Percentiles rank a stretch among this genome's conserved stretches.
Conservation (phyloP, 2,329 filamentous ascomycete genomes). For the Pestalotiopsis sp. region DNA sequence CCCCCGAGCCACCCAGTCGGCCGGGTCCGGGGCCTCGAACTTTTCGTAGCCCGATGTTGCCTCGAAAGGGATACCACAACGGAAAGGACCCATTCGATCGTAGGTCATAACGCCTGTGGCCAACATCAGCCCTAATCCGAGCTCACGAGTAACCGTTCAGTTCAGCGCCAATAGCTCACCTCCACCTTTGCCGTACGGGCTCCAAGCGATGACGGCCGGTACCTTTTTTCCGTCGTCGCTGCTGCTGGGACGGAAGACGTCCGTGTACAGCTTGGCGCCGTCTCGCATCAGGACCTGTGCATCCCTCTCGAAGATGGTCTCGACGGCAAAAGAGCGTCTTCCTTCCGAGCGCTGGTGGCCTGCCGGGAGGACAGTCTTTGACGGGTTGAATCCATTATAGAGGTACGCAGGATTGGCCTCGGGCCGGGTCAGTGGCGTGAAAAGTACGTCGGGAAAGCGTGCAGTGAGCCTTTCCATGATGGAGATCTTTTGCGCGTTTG, state of each 20-base stretch:
- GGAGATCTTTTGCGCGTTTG: too few species aligned
- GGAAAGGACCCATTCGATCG: conserved; percentile 24
- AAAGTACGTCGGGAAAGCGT: too few species aligned
- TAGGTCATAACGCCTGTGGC: conserved; percentile 16
- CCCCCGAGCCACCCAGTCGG: conserved; percentile 30
- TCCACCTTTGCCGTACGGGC: conserved; percentile 30
- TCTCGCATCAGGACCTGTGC: conserved; percentile 27
- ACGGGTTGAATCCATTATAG: too few species aligned
- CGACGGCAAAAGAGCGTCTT: not conserved
- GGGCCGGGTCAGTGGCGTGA: too few species aligned
- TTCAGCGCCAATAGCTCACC: not conserved
- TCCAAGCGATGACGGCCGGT: conserved; percentile 29
- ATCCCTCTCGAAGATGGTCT: conserved; percentile 23
- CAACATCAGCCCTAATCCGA: not conserved
- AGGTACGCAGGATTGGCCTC: too few species aligned
- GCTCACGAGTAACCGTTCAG: too few species aligned
- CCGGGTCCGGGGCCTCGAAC: conserved; percentile 23
- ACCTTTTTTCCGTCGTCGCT: conserved; percentile 17
- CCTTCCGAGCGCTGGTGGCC: too few species aligned
- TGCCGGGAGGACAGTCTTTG: too few species aligned
- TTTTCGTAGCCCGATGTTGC: conserved; percentile 16
- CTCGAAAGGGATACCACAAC: conserved; percentile 1
- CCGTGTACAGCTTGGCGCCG: conserved; percentile 24
- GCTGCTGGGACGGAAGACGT: conserved; percentile 27
- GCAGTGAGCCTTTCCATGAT: too few species aligned